Base-by-base conservation (phyloP, 768 basidiomycete species). In the Leucosporidium scottii region DNA sequence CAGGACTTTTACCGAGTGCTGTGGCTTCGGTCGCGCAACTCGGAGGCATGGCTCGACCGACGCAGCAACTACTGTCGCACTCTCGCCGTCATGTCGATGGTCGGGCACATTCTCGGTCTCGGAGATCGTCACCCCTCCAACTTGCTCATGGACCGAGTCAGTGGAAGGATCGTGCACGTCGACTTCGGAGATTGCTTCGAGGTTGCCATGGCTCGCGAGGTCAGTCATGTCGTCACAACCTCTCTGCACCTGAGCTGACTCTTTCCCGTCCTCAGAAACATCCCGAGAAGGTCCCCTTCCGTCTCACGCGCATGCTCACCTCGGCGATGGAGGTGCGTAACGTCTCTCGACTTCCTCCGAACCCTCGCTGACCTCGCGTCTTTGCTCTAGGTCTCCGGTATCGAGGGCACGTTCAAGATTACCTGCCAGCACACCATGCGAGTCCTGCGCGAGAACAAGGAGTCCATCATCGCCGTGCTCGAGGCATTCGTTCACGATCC, bases 401-500 rank as follows among this genome's bases (percentile, higher is more conserved):
- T 99, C 69, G 91, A 97, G 76, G 96, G 96, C 48, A 96, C 91
- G 77, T 99, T 93, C 84, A 84, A 90, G 75, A 88, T 87, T 70
- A 93, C 91, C 13, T 97, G 92, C 82, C 65, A 70, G 63, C 68
- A 76, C 66, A 74, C 91, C n/a, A 98, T 99, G 94, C 84, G 85
- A 64, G 96, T 99, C 8, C 80, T 98, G 64, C 88, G 96, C 36
- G 91, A 90, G 66, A 98, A 99, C 81, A 93, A 93, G 79, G 96
- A 99, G 78, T 96, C 93, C n/a, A 81, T 99, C 67, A 92, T 98
- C 90, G 96, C 96, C 8, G 94, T 99, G 25, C 82, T 99, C 34
- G 96, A 99, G 78, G 94, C 96, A 10, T 98, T 99, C 77, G 93
- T 98, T 13, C 97, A 98, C 74, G 96, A 99, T 76, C 96, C 96